These are phyloP conservation scores for Hanseniaspora lindneri DNA, from an alignment of 805 yeast species.

Conservation along the genomic window DNA sequence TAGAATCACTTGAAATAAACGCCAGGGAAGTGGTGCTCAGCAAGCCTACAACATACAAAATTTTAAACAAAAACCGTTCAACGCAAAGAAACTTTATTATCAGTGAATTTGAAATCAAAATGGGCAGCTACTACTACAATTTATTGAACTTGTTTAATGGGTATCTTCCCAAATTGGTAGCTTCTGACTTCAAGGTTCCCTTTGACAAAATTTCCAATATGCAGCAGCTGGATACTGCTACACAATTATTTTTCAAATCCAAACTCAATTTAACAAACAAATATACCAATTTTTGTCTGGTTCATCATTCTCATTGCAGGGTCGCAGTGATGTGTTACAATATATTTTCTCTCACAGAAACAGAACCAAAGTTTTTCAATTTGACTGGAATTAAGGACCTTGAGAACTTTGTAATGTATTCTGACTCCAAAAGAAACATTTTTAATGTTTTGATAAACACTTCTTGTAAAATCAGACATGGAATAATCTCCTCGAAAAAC, in stretches of 20 bases:
- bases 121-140: constrained; percentile 8
- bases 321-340: constrained; percentile 5
- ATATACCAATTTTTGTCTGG: not conserved
- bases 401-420: not conserved
- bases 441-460: not conserved
- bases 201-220: not conserved
- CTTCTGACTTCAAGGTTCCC: not conserved
- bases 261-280: not conserved
- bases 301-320: not conserved
- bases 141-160: constrained; percentile 5
- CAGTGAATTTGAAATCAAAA: not conserved
- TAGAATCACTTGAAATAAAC: not conserved
- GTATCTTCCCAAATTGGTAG: not conserved
- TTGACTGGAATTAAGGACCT: constrained; percentile 10
- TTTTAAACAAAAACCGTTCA: not conserved
- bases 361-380: not conserved
- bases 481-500: not conserved
- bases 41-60: not conserved
- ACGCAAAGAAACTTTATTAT: not conserved
- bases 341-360: not conserved
- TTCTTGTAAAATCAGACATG: not conserved
- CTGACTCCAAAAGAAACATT: not conserved
- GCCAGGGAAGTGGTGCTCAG: not conserved
- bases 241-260: not conserved
- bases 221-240: not conserved